A percentile compares a stretch with the other conserved stretches of the same genome.
phyloP scores from a whole-genome alignment of 345 rosid genomes.

The Salix udensis region DNA sequence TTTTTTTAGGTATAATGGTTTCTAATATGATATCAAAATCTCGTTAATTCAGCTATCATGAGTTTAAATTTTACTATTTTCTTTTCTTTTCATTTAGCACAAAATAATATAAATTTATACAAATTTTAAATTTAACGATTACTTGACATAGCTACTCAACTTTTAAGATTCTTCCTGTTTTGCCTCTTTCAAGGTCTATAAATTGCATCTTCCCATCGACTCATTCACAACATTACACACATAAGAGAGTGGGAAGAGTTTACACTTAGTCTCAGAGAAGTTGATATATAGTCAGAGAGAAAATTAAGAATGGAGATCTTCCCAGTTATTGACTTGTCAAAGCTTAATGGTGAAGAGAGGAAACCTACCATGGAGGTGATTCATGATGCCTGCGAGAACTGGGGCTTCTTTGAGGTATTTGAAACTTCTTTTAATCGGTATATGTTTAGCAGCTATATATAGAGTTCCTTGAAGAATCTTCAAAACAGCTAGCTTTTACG shows the following conservation, averaged over 20 bases:
- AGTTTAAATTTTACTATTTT: no score
- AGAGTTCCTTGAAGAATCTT: not conserved
- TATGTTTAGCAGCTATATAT: not conserved
- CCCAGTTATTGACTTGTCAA: slow-evolving; percentile 67
- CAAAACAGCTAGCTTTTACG: no score
- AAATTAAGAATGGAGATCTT: slow-evolving; percentile 51
- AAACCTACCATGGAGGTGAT: slow-evolving; percentile 54
- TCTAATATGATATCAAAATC: no score
- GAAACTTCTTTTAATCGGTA: not conserved
- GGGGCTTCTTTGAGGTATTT: slow-evolving; percentile 96
- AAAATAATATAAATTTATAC: no score
- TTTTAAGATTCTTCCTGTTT: not conserved
- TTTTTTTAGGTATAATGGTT: no score
- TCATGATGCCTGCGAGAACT: slow-evolving; percentile 92
- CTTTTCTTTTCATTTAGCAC: no score
- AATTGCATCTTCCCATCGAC: slow-evolving; percentile 22
- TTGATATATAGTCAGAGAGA: not conserved
- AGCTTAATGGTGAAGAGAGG: slow-evolving; percentile 64
- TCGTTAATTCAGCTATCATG: accelerated
- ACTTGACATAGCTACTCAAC: no score
- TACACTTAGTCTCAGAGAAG: not conserved
- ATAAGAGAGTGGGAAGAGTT: not conserved
- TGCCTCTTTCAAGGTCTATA: slow-evolving; percentile 42
- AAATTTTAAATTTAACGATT: no score
- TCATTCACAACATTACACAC: slow-evolving; percentile 27